Conservation (phyloP, 139 green algal species). For the Closterium sp. region DNA sequence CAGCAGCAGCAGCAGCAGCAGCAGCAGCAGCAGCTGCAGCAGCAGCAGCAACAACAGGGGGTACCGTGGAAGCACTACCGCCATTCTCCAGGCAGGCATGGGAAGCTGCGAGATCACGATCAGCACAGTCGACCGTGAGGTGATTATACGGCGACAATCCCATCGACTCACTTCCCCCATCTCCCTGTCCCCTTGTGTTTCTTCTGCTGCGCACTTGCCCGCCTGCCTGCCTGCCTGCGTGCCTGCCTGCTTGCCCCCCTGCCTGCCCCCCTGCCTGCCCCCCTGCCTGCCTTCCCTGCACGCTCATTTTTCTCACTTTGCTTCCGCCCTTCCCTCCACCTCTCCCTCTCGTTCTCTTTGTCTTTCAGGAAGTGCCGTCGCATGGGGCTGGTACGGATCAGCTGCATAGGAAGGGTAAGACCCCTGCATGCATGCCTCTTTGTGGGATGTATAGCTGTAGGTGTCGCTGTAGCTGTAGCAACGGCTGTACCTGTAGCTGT, state of each 20-base stretch:
- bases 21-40: background rate
- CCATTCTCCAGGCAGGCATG: background rate
- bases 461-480: background rate
- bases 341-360: background rate
- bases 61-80: background rate
- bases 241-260: background rate
- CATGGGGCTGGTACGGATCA: background rate
- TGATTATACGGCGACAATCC: background rate
- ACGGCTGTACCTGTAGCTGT: too few species aligned
- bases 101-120: background rate
- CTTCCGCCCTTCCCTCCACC: background rate
- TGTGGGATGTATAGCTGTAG: background rate
- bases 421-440: background rate
- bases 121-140: background rate
- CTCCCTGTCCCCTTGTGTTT: background rate
- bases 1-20: background rate
- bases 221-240: background rate
- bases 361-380: too few species aligned
- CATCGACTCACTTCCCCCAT: too few species aligned
- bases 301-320: too few species aligned
- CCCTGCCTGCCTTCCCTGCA: too few species aligned
- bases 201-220: background rate
- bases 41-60: background rate
- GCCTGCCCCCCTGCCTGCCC: background rate
- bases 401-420: background rate